These are phyloP conservation scores for Coemansia erecta DNA, from an alignment of 192 early-diverging fungal genomes.

Conservation along the genomic window DNA sequence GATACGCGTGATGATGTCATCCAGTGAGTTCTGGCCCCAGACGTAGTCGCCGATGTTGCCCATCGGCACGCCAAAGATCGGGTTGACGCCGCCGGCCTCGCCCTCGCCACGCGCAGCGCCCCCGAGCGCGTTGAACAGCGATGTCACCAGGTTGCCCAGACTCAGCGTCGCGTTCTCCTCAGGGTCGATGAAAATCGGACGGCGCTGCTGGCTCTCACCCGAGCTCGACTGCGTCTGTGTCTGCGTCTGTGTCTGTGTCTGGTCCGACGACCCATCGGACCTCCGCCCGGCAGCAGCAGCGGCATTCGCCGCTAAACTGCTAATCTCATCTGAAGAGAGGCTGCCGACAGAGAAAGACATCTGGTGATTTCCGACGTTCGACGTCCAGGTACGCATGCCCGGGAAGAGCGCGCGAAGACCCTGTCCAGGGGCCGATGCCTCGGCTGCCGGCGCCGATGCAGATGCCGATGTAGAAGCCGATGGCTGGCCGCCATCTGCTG, in stretches of 20 bases:
- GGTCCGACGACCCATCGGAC: neutral
- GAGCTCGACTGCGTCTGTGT: neutral
- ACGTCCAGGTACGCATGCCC: conserved; percentile 44
- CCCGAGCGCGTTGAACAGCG: conserved; percentile 44
- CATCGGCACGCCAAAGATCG: conserved; percentile 48
- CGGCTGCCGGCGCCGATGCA: conserved; percentile 4
- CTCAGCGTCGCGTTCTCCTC: conserved; percentile 44
- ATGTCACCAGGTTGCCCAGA: conserved; percentile 39
- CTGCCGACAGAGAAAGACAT: conserved; percentile 43
- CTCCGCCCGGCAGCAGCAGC: neutral
- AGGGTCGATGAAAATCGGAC: conserved; percentile 45
- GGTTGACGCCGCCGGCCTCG: conserved; percentile 16
- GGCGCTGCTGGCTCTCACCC: conserved; percentile 17
- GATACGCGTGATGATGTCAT: conserved; percentile 85
- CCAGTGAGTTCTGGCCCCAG: conserved; percentile 75
- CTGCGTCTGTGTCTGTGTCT: neutral
- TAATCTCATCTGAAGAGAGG: conserved; percentile 11
- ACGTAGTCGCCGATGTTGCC: conserved; percentile 82
- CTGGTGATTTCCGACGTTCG: conserved; percentile 26
- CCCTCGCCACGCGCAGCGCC: conserved; percentile 34
- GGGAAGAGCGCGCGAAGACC: conserved; percentile 13
- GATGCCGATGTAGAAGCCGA: neutral
- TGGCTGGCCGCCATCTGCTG: neutral
- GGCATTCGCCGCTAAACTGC: neutral
- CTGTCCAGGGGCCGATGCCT: neutral